These are phyloP conservation scores for Fraxinus americana DNA, from an alignment of 257 asterid genomes.

Conservation along the genomic window DNA sequence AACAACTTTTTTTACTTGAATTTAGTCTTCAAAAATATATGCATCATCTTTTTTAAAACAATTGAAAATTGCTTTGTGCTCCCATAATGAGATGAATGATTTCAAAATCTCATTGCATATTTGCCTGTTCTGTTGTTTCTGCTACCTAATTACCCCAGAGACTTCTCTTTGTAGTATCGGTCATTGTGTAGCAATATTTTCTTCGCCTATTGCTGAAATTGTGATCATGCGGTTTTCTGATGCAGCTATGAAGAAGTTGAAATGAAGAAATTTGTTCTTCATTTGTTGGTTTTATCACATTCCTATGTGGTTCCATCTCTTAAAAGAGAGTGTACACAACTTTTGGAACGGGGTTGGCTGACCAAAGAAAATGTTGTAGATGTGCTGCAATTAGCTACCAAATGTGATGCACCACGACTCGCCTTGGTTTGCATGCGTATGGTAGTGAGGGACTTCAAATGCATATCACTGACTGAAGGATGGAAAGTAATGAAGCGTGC, in stretches of 20 bases:
- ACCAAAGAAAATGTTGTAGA: conserved; percentile 67
- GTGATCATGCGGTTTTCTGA: conserved; percentile 4
- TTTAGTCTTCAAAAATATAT: too few relatives aligned
- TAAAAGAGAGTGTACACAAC: conserved; percentile 53
- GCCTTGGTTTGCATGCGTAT: conserved; percentile 54
- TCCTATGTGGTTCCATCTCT: conserved; percentile 61
- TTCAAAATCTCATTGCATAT: too few relatives aligned
- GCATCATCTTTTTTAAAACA: too few relatives aligned
- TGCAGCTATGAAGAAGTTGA: conserved; percentile 77
- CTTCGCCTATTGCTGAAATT: neutral
- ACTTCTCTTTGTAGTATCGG: too few relatives aligned
- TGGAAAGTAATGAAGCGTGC: conserved; percentile 86
- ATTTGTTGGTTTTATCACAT: conserved; percentile 80
- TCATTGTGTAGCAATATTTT: too few relatives aligned
- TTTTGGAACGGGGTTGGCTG: conserved; percentile 65
- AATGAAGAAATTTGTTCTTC: conserved; percentile 76
- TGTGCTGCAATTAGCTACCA: conserved; percentile 72
- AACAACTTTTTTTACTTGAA: too few relatives aligned
- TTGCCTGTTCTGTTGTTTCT: too few relatives aligned
- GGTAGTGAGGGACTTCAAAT: conserved; percentile 68
- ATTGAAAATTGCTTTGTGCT: too few relatives aligned
- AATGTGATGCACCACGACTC: conserved; percentile 75
- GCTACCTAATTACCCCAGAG: too few relatives aligned
- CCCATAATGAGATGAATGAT: too few relatives aligned
- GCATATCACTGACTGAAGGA: conserved; percentile 68